phyloP scores from a whole-genome alignment of 2,329 filamentous ascomycete genomes.

The Colletotrichum lindemuthianum region DNA sequence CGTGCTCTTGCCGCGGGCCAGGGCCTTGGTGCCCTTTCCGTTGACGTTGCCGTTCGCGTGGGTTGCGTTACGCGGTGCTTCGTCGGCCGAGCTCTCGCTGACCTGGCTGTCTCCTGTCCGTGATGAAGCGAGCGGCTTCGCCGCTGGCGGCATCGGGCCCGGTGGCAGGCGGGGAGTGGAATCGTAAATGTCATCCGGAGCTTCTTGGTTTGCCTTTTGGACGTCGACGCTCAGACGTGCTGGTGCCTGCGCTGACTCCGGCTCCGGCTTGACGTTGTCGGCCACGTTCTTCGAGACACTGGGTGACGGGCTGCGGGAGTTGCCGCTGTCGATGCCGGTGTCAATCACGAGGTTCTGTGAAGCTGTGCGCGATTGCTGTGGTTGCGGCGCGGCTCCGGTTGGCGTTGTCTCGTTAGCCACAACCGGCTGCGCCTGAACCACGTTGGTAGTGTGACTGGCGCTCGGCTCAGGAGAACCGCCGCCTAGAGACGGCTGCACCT shows the following conservation, averaged over 20 bases:
- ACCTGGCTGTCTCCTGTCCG: conserved; percentile 31
- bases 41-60: conserved; percentile 35
- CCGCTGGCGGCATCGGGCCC: conserved; percentile 10
- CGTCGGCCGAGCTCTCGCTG: conserved; percentile 33
- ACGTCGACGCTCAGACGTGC: conserved; percentile 35
- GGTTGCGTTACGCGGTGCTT: conserved; percentile 30
- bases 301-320: not conserved
- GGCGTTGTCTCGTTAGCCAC: not conserved
- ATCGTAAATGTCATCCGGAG: conserved; percentile 46
- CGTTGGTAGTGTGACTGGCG: too few relatives aligned
- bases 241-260: not conserved
- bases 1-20: conserved; percentile 35
- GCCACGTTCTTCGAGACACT: not conserved
- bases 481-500: conserved; percentile 1
- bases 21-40: conserved; percentile 10
- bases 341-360: conserved; percentile 1
- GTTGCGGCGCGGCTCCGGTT: not conserved
- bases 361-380: not conserved
- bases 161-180: conserved; percentile 43
- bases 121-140: conserved; percentile 25
- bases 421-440: not conserved
- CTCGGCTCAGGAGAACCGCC: not conserved
- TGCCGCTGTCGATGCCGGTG: not conserved
- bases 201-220: conserved; percentile 37
- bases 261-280: conserved; percentile 11